phyloP scores from a whole-genome alignment of 805 yeast genomes.

The Candida silvicultrix region DNA sequence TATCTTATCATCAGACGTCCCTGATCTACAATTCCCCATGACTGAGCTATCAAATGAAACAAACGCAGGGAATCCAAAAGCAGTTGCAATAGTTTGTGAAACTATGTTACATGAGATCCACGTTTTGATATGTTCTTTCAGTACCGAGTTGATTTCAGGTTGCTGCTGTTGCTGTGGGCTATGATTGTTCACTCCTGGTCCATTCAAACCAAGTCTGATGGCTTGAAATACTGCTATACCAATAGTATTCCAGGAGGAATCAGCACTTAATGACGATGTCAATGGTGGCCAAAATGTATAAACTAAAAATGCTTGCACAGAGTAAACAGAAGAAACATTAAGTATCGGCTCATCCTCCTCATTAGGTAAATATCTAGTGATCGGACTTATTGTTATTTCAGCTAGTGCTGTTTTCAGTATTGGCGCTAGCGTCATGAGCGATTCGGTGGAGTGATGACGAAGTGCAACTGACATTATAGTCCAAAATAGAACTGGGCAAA shows the following conservation, averaged over 20 bases:
- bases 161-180: slow-evolving; percentile 33
- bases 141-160: slow-evolving; percentile 25
- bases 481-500: slow-evolving; percentile 92
- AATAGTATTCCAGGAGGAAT: slow-evolving; percentile 91
- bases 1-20: slow-evolving; percentile 22
- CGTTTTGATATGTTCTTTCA: slow-evolving; percentile 77
- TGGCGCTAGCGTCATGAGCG: slow-evolving; percentile 55
- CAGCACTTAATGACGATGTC: slow-evolving; percentile 91
- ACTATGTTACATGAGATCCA: slow-evolving; percentile 94
- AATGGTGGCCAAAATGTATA: slow-evolving; percentile 96
- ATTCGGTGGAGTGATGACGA: slow-evolving; percentile 47
- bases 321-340: slow-evolving; percentile 86
- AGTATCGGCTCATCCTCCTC: slow-evolving; percentile 76
- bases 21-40: slow-evolving; percentile 44
- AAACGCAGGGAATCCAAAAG: slow-evolving; percentile 93
- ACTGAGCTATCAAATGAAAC: slow-evolving; percentile 76
- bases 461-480: slow-evolving; percentile 81
- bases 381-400: slow-evolving; percentile 86
- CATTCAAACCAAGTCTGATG: slow-evolving; percentile 82
- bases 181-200: slow-evolving; percentile 52
- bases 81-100: slow-evolving; percentile 83
- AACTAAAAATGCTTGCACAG: slow-evolving; percentile 87
- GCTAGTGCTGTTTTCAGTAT: slow-evolving; percentile 72
- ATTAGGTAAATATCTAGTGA: slow-evolving; percentile 73
- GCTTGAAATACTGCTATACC: slow-evolving; percentile 94